These are phyloP conservation scores for Gaultheria prostrata DNA, from an alignment of 148 eudicot species.

Conservation along the genomic window DNA sequence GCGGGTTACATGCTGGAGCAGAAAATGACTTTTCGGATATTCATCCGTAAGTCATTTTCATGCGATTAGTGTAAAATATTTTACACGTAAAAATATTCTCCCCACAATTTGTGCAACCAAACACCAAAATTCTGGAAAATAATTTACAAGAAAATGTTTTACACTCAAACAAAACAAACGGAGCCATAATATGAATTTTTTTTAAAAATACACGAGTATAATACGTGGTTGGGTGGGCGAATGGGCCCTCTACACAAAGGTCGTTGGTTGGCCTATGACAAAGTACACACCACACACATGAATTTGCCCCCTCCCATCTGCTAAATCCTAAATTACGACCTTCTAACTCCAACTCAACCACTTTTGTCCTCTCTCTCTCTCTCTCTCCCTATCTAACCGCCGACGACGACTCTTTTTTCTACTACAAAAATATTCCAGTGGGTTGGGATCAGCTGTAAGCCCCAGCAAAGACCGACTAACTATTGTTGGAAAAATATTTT, in stretches of 20 bases:
- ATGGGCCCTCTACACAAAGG: neutral
- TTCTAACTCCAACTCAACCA: neutral
- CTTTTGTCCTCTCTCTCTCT: slow-evolving; percentile 5
- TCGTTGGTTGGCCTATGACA: neutral
- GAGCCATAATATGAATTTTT: too few species aligned
- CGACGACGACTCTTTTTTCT: slow-evolving; percentile 7
- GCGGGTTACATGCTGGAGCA: too few species aligned
- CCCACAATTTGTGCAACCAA: too few species aligned
- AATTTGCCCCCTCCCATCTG: too few species aligned
- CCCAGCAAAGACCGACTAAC: neutral
- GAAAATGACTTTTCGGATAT: too few species aligned
- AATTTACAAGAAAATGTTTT: too few species aligned
- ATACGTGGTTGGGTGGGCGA: neutral
- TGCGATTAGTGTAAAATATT: too few species aligned
- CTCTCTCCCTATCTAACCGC: slow-evolving; percentile 8
- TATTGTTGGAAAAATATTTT: too few species aligned
- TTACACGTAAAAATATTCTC: too few species aligned
- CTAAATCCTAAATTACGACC: neutral
- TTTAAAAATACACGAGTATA: neutral
- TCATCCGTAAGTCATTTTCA: too few species aligned
- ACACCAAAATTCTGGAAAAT: too few species aligned
- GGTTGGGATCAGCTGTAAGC: neutral
- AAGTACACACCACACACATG: neutral
- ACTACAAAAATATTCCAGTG: neutral
- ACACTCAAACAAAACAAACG: too few species aligned